Base-by-base conservation (phyloP, 805 yeast genomes). In the Candida glaebosa region DNA sequence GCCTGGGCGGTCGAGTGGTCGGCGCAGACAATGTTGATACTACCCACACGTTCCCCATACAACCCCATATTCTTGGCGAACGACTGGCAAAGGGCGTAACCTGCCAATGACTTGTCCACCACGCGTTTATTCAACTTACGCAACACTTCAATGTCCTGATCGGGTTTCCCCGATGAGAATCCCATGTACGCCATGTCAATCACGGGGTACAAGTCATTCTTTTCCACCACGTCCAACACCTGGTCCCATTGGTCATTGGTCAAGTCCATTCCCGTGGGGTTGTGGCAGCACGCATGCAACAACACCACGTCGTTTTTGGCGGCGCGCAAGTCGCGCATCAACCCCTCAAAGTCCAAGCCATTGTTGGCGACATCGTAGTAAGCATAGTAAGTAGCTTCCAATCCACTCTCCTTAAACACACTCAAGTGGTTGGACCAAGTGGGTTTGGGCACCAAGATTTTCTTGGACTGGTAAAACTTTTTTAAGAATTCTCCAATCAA, bases 181-280 rank as follows among this genome's bases (percentile, higher is more conserved):
- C 97, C 98, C 67, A 90, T 97, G 71, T 90, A 90, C 2, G 97
- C 97, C 81, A 84, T 81, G 69, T 90, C 98, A 47, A 90, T 79
- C 58, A 91, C 72, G 31, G 96, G 95, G 62, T 85, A 76, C 54
- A 87, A 76, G 34, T 75, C 67, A 59, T 78, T 77, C 37, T 70
- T 61, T 52, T 76, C 66, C 31, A 86, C 59, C 25, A 82, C 78
- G 37, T 82, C 79, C 53, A 86, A 71, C 31, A 91, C 86, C 60
- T 75, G 65, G 46, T 76, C 72, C 96, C 96, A 89, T 60, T 90
- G 87, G 48, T 79, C 86, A 19, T 67, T 64, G 14, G 87, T 79
- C 46, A 95, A 93, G 60, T 90, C 97, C 61, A 90, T 81, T 49
- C 97, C 98, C 15, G 97, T 91, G 41, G 98, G 98, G 72, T 90